phyloP scores from a whole-genome alignment of 2,329 filamentous ascomycete species.

The Arthrobotrys iridis region DNA sequence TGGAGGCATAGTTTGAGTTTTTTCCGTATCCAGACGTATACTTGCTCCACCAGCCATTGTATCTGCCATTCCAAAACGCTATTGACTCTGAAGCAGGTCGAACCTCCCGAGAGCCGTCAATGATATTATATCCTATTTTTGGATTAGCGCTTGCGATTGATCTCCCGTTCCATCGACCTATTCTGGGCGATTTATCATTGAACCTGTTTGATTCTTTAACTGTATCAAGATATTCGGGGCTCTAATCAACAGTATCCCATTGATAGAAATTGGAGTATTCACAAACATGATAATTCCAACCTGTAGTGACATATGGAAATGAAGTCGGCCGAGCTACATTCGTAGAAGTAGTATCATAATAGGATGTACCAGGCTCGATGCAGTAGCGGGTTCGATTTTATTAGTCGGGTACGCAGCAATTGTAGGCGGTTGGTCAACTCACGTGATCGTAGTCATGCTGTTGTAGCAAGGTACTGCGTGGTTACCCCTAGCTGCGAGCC shows the following conservation, averaged over 20 bases:
- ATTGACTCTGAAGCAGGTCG: neutral
- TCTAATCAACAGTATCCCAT: constrained; percentile 34
- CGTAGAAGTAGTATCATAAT: constrained; percentile 36
- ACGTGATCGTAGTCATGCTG: constrained; percentile 17
- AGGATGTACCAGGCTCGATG: constrained; percentile 14
- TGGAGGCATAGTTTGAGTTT: neutral
- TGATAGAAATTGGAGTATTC: constrained; percentile 42
- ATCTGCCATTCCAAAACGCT: neutral
- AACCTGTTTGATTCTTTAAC: neutral
- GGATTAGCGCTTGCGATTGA: neutral
- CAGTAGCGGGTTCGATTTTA: constrained; percentile 39
- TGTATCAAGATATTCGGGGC: constrained; percentile 25
- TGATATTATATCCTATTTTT: neutral
- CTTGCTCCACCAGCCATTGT: constrained; percentile 13
- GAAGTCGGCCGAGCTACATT: constrained; percentile 20
- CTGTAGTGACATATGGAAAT: constrained; percentile 41
- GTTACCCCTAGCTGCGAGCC: too few species aligned
- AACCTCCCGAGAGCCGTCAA: neutral
- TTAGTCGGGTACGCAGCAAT: constrained; percentile 43
- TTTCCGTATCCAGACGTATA: neutral
- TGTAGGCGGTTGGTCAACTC: constrained; percentile 15
- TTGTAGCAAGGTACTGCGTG: constrained; percentile 39
- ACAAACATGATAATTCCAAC: constrained; percentile 40
- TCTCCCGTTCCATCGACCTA: neutral
- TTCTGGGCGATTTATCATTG: too few species aligned